Base-by-base conservation (phyloP, 2,329 filamentous ascomycete genomes). In the Cladophialophora chaetospira region DNA sequence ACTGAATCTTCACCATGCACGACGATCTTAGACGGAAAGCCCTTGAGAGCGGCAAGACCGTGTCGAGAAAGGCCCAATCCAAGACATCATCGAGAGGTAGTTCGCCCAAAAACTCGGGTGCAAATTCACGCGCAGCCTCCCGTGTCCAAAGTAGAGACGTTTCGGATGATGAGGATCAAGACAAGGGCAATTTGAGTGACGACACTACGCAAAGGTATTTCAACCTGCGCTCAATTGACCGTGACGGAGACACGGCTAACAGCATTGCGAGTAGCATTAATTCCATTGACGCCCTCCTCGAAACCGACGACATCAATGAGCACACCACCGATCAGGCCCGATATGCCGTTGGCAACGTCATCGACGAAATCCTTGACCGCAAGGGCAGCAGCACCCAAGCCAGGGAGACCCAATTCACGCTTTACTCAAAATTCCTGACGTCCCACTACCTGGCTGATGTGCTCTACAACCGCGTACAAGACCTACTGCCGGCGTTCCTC, bases 301-400 rank as follows among this genome's bases (percentile, higher is more conserved):
- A 79, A 42, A 74, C 75, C 40, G 78, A 78, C n/a, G 82, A 84
- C 50, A 72, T 75, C 28, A 79, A 81, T 6, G 76, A 79, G 23
- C 71, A 78, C 15, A 71, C 73, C 10, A 73, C 78, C 46, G 79
- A 80, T 23, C 76, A 76, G 17, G 89, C 88, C 82, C 81, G 84
- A 43, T 74, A 82, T 13, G 80, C 83, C 55, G 74, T 92, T 29
- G 77, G 80, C 25, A 81, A 86, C 60, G 82, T 86, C 56, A 85
- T 95, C 61, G 79, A 87, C 45, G 85, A 88, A 64, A 82, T 96
- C 25, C 79, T 87, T 53, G 84, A 89, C 65, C 86, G 89, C 66
- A 96, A 95, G 78, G 85, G 87, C 63, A 90, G 87, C 72, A 91
- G 86, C 63, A 82, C 81, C 21, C 83, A 88, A 61, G 84, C 85